These are phyloP conservation scores for Thelephora aurantiotincta DNA, from an alignment of 768 basidiomycete species.

Conservation along the genomic window DNA sequence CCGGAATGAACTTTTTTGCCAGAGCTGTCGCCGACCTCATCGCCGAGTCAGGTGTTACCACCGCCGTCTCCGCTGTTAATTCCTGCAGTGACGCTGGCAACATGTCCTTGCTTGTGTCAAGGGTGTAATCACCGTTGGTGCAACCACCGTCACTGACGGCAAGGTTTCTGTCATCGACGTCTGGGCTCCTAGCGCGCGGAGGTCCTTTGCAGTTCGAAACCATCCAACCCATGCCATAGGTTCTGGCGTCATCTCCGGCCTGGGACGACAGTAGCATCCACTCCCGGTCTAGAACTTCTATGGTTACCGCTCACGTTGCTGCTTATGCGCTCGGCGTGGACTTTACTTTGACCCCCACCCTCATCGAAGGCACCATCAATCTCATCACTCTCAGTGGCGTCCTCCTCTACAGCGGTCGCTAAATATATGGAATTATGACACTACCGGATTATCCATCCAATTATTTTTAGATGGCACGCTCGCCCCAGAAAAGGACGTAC, in stretches of 20 bases:
- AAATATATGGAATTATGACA: too few species aligned
- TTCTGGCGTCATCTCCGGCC: too few species aligned
- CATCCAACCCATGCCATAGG: too few species aligned
- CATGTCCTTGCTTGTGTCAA: conserved; percentile 5
- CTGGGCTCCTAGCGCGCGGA: conserved; percentile 8
- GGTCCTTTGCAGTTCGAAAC: neutral
- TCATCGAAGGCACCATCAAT: too few species aligned
- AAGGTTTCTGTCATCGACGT: too few species aligned
- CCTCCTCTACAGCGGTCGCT: conserved; percentile 1
- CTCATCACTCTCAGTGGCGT: too few species aligned
- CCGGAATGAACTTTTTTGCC: conserved; percentile 20
- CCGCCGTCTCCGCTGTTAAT: conserved; percentile 12
- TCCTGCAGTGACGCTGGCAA: conserved; percentile 2
- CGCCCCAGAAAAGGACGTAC: too few species aligned
- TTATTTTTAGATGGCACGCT: too few species aligned
- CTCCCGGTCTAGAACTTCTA: conserved; percentile 6
- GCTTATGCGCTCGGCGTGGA: conserved; percentile 5
- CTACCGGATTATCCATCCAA: too few species aligned
- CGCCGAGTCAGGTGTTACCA: conserved; percentile 17
- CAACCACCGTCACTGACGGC: conserved; percentile 1
- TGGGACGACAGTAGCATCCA: conserved; percentile 6
- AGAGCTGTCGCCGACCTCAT: conserved; percentile 20
- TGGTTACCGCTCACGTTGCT: conserved; percentile 2
- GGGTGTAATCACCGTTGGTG: conserved; percentile 6
- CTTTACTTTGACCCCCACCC: neutral